phyloP scores from a whole-genome alignment of 345 rosid species.

The Trapa incisa region DNA sequence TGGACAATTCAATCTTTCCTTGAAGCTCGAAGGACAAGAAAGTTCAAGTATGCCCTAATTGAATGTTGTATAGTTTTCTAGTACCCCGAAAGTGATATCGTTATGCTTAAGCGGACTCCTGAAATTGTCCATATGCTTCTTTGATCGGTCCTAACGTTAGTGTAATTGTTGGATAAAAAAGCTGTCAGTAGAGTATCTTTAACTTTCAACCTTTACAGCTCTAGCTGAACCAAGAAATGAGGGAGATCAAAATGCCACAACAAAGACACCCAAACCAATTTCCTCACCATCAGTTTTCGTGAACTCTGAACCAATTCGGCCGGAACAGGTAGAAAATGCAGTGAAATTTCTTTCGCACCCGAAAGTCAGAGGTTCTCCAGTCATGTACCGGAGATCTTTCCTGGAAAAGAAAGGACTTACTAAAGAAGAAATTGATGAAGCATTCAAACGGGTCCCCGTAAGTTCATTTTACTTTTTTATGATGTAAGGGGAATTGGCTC shows the following conservation, averaged over 20 bases:
- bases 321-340: conserved; percentile 92
- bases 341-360: conserved; percentile 94
- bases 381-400: conserved; percentile 77
- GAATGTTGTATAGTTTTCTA: background rate
- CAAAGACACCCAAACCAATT: conserved; percentile 31
- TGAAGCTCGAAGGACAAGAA: background rate
- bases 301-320: conserved; percentile 83
- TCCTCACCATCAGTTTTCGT: conserved; percentile 55
- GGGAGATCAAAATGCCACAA: conserved; percentile 33
- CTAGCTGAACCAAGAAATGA: conserved; percentile 27
- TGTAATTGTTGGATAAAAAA: background rate
- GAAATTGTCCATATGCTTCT: background rate
- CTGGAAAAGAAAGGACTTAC: conserved; percentile 95
- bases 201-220: conserved; percentile 23
- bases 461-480: conserved; percentile 11
- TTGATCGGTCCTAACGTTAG: background rate
- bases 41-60: background rate
- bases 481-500: background rate
- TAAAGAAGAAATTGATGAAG: conserved; percentile 95
- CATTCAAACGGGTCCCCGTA: conserved; percentile 89
- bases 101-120: background rate
- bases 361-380: conserved; percentile 82
- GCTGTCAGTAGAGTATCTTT: background rate
- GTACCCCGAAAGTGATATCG: background rate
- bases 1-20: background rate